Percentiles rank a stretch among this genome's conserved stretches.
phyloP scores from a whole-genome alignment of 2,329 filamentous ascomycete species.

The Fusarium euwallaceae region DNA sequence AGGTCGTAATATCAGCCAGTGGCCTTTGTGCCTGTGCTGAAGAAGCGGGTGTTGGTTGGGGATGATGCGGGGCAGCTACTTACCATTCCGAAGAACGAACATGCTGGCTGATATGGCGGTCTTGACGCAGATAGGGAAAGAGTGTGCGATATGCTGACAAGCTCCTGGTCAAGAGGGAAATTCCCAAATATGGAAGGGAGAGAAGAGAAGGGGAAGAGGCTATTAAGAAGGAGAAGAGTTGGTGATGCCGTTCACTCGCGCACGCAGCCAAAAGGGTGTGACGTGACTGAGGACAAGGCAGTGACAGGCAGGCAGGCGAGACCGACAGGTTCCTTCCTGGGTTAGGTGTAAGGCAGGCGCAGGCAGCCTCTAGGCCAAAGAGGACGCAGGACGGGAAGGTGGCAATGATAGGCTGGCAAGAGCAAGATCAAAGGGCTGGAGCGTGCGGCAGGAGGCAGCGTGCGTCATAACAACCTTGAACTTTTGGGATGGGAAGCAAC shows the following conservation, averaged over 20 bases:
- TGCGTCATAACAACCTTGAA: conserved; percentile 46
- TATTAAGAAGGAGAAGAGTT: conserved; percentile 14
- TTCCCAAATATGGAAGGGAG: conserved; percentile 4
- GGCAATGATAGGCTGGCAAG: conserved; percentile 18
- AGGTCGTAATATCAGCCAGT: conserved; percentile 3
- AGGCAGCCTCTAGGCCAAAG: conserved; percentile 4
- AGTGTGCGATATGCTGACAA: conserved; percentile 6
- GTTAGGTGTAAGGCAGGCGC: neutral
- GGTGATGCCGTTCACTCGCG: conserved; percentile 33
- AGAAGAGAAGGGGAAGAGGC: neutral
- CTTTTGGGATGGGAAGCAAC: conserved; percentile 8
- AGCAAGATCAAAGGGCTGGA: conserved; percentile 21
- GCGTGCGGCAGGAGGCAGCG: conserved; percentile 18
- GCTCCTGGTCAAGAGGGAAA: conserved; percentile 11
- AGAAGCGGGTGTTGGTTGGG: conserved; percentile 26
- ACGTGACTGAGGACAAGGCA: conserved; percentile 39
- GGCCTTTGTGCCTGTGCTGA: conserved; percentile 17
- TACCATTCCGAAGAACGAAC: conserved; percentile 57
- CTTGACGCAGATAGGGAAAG: conserved; percentile 15
- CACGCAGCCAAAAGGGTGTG: conserved; percentile 32
- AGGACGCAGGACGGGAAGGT: conserved; percentile 14
- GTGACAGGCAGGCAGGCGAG: conserved; percentile 9
- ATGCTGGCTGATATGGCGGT: conserved; percentile 45
- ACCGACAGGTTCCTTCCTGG: conserved; percentile 8
- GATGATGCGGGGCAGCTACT: conserved; percentile 44